A percentile compares a stretch with the other conserved stretches of the same genome.
These are phyloP conservation scores for Helminthosporium solani DNA, from an alignment of 2,329 filamentous ascomycete species.

Conservation along the genomic window DNA sequence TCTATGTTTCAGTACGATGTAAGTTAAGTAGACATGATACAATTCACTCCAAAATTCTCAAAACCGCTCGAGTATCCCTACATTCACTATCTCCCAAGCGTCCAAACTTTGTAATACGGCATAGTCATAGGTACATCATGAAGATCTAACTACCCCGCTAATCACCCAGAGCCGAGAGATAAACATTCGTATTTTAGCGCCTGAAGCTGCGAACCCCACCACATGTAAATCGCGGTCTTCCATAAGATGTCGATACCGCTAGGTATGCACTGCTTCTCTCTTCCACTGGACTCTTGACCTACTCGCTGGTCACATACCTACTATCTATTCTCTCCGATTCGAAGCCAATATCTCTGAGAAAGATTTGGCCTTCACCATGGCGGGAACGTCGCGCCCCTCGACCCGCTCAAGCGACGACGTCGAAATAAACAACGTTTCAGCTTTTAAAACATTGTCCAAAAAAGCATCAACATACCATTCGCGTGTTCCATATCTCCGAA, in stretches of 20 bases:
- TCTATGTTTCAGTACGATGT: constrained; percentile 67
- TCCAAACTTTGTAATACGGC: constrained; percentile 11
- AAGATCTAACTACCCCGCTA: constrained; percentile 10
- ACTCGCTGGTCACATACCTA: background rate
- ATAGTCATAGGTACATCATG: constrained; percentile 19
- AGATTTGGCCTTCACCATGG: too few relatives aligned
- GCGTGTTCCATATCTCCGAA: constrained; percentile 56
- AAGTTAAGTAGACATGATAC: constrained; percentile 5
- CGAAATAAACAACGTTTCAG: constrained; percentile 18
- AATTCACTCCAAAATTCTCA: background rate
- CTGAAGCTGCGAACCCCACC: constrained; percentile 8
- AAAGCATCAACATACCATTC: constrained; percentile 52
- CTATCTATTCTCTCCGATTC: background rate
- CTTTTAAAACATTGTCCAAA: constrained; percentile 24
- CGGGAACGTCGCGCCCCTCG: constrained; percentile 11
- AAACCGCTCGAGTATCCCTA: background rate
- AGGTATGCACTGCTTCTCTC: background rate
- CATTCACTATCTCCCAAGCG: background rate
- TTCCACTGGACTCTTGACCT: background rate
- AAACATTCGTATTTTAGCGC: constrained; percentile 11
- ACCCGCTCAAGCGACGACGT: constrained; percentile 11
- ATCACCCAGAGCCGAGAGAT: constrained; percentile 6
- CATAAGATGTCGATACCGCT: background rate
- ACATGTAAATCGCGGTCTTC: constrained; percentile 2
- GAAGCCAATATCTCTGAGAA: too few relatives aligned